phyloP scores from a whole-genome alignment of 805 yeast species.

The Kuraishia ogatae region DNA sequence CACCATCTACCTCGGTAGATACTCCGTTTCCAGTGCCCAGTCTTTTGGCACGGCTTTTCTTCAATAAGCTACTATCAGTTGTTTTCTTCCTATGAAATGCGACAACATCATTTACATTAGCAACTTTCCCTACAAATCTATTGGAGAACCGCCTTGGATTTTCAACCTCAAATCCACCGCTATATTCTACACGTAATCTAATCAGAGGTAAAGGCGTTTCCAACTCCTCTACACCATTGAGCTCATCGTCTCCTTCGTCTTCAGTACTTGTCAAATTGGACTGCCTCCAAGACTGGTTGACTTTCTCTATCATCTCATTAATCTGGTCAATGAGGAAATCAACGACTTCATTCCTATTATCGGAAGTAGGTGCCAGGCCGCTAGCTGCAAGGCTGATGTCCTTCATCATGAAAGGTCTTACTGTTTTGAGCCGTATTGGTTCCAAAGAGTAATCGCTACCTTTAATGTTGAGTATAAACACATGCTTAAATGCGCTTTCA shows the following conservation, averaged over 20 bases:
- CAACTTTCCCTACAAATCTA: slow-evolving; percentile 82
- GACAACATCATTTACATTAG: slow-evolving; percentile 83
- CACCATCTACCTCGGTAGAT: slow-evolving; percentile 18
- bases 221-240: slow-evolving; percentile 17
- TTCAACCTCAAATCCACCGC: slow-evolving; percentile 88
- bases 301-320: slow-evolving; percentile 55
- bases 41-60: neutral
- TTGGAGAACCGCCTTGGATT: slow-evolving; percentile 86
- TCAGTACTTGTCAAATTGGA: slow-evolving; percentile 15
- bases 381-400: slow-evolving; percentile 49
- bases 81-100: slow-evolving; percentile 52
- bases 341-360: slow-evolving; percentile 52
- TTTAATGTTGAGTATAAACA: slow-evolving; percentile 60
- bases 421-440: slow-evolving; percentile 56
- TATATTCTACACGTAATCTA: slow-evolving; percentile 77
- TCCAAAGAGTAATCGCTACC: slow-evolving; percentile 48
- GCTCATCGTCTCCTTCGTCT: slow-evolving; percentile 11
- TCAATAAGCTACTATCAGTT: slow-evolving; percentile 5
- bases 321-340: slow-evolving; percentile 54
- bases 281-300: slow-evolving; percentile 38
- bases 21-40: neutral
- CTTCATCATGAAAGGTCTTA: slow-evolving; percentile 75
- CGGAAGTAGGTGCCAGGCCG: slow-evolving; percentile 49
- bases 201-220: slow-evolving; percentile 74
- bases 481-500: slow-evolving; percentile 69